phyloP scores from a whole-genome alignment of 78 protist genomes.

The Polysphondylium violaceum region DNA sequence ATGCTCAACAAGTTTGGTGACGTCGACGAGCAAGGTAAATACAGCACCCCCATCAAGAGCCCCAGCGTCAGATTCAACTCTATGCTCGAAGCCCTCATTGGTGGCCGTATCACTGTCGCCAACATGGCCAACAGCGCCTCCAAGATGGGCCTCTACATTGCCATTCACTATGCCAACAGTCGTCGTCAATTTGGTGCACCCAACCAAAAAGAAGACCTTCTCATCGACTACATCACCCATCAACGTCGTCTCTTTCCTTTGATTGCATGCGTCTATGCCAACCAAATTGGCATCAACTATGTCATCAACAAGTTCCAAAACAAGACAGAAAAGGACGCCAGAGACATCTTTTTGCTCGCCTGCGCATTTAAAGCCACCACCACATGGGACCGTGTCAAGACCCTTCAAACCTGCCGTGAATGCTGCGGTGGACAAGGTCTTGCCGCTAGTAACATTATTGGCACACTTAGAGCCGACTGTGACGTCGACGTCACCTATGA shows the following conservation, averaged over 20 bases:
- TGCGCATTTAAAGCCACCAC: constrained; percentile 80
- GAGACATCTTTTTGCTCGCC: constrained; percentile 59
- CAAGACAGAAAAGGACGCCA: constrained; percentile 67
- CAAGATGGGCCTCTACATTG: constrained; percentile 76
- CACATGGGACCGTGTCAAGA: constrained; percentile 77
- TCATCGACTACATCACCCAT: constrained; percentile 60
- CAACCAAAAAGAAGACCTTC: constrained; percentile 19
- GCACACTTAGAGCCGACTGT: constrained; percentile 46
- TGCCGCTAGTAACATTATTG: constrained; percentile 71
- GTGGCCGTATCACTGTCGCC: constrained; percentile 82
- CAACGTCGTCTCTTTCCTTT: constrained; percentile 83
- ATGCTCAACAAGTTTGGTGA: constrained; percentile 77
- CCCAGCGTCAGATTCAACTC: constrained; percentile 75
- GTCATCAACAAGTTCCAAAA: constrained; percentile 42
- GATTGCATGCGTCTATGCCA: constrained; percentile 72
- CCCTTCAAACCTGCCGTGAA: constrained; percentile 64
- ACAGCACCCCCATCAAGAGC: constrained; percentile 65
- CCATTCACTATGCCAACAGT: constrained; percentile 68
- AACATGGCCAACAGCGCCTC: constrained; percentile 54
- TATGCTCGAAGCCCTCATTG: constrained; percentile 80
- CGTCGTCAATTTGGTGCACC: constrained; percentile 78
- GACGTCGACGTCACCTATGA: constrained; percentile 84
- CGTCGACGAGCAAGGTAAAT: constrained; percentile 45
- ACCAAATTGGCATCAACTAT: constrained; percentile 51
- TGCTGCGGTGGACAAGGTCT: constrained; percentile 71